Evolutionary conservation across 306 rosid genomes (phyloP), one percentile per base, ranked within the genome.

Genomic region (Herpetospermum pedunculosum): DNA sequence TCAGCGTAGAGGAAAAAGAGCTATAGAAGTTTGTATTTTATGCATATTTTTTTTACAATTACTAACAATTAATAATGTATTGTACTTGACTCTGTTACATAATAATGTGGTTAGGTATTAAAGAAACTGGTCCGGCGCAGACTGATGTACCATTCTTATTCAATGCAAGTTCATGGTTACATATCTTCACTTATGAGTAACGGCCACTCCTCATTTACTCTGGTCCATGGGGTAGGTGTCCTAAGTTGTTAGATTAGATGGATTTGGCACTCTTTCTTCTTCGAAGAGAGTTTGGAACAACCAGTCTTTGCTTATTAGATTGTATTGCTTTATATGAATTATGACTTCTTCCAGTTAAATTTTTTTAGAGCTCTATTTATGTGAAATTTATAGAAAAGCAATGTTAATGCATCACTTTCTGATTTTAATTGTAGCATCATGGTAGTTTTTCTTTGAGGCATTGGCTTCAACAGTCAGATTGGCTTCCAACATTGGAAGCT

Each of bases 401-500:
- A 69, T 26, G 73, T 12, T 69, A 44, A 26, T 15, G 7, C 12
- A 58, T 38, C 38, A 23, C 25, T 55, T 43, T 72, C 30, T 78
- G 70, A 8, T 34, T 38, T 53, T 8, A 15, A 69, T 71, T 79
- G 87, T 86, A 94, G 98, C 92, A 94, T 81, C 98, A 94, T 77
- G 97, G 94, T 69, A 94, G 98, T 84, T 94, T 94, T 86, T 94
- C 98, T 82, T 84, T 91, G 81, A 86, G 95, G 75, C 98, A 94
- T 69, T 94, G 98, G 98, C 97, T 94, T 74, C 96, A 81, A 80
- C 97, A 82, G 72, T 86, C 97, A 54, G 97, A 94, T 83, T 94
- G 98, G 98, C 97, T 94, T 77, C 98, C 97, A 77, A 94, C 96
- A 69, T 84, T 94, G 75, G 98, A 94, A 82, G 98, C 95, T 79